Percentiles rank a stretch among this genome's conserved stretches.
Conservation (phyloP, 208 protist species). For the Trypanosoma grayi region DNA sequence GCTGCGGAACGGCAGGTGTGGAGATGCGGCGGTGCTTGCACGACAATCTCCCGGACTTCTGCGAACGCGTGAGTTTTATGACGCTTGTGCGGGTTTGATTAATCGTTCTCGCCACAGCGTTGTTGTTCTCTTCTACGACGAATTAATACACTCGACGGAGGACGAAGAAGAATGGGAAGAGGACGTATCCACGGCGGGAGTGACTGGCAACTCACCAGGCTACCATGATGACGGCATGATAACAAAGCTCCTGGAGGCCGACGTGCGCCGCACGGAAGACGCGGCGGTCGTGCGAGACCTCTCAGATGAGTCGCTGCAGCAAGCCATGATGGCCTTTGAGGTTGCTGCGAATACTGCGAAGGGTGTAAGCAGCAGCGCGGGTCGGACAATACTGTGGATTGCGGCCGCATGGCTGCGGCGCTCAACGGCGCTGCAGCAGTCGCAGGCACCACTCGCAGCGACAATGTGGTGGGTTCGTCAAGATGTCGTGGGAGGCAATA, state of each 20-base stretch:
- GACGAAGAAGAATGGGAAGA: constrained; percentile 1
- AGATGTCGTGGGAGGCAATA: neutral
- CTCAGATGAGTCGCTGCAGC: neutral
- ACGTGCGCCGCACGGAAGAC: neutral
- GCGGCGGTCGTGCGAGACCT: neutral
- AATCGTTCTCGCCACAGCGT: neutral
- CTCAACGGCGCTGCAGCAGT: neutral
- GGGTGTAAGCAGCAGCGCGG: neutral
- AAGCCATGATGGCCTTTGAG: constrained; percentile 15
- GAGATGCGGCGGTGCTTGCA: constrained; percentile 24
- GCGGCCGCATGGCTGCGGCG: constrained; percentile 6
- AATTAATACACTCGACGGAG: constrained; percentile 12
- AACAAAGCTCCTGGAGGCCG: neutral
- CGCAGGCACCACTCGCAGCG: neutral
- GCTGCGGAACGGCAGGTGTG: neutral
- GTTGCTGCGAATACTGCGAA: constrained; percentile 1
- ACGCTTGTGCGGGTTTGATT: constrained; percentile 14
- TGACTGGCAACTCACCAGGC: neutral
- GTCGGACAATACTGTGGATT: constrained; percentile 9
- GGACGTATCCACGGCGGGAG: neutral
- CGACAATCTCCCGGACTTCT: constrained; percentile 18
- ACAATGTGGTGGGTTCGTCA: constrained; percentile 17
- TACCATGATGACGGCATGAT: neutral
- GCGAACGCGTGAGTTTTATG: constrained; percentile 13
- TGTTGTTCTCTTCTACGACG: constrained; percentile 25